Conservation (phyloP, 2,329 filamentous ascomycete genomes). For the Epichloe amarillans region DNA sequence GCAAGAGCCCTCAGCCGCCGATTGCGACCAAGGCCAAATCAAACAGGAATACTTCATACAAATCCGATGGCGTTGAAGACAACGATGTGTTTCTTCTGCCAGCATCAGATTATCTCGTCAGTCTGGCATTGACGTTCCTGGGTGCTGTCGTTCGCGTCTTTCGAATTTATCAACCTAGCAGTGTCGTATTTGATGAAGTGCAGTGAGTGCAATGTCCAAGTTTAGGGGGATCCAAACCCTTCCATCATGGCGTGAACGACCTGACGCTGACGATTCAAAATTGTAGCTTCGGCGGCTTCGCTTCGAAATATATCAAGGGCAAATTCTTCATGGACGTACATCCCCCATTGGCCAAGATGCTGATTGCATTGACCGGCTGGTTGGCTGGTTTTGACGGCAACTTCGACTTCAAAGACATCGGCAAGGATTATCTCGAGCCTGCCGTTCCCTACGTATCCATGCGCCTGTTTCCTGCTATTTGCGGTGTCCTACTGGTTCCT, state of each 20-base stretch:
- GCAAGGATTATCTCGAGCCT: slow-evolving; percentile 94
- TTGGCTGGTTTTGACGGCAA: slow-evolving; percentile 87
- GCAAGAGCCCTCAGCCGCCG: slow-evolving; percentile 23
- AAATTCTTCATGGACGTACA: slow-evolving; percentile 99
- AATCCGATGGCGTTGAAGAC: slow-evolving; percentile 69
- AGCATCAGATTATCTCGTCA: slow-evolving; percentile 66
- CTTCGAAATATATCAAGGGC: slow-evolving; percentile 98
- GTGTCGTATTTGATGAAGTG: slow-evolving; percentile 97
- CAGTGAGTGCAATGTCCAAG: slow-evolving; percentile 56
- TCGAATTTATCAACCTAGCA: slow-evolving; percentile 89
- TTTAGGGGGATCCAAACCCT: not conserved
- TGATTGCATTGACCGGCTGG: slow-evolving; percentile 91
- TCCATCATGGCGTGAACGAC: not conserved
- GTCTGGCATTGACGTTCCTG: slow-evolving; percentile 59
- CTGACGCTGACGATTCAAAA: not conserved
- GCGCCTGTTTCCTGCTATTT: slow-evolving; percentile 82
- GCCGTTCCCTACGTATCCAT: slow-evolving; percentile 94
- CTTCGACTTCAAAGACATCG: slow-evolving; percentile 99
- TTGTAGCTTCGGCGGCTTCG: slow-evolving; percentile 93
- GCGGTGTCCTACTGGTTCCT: slow-evolving; percentile 77
- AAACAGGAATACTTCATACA: slow-evolving; percentile 42
- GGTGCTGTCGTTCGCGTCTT: slow-evolving; percentile 76
- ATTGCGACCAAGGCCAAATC: slow-evolving; percentile 24
- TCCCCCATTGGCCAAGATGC: slow-evolving; percentile 92
- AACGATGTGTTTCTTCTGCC: slow-evolving; percentile 87